Evolutionary conservation across 2,329 filamentous ascomycete species (phyloP).

Genomic region (Neopestalotiopsis clavispora): DNA sequence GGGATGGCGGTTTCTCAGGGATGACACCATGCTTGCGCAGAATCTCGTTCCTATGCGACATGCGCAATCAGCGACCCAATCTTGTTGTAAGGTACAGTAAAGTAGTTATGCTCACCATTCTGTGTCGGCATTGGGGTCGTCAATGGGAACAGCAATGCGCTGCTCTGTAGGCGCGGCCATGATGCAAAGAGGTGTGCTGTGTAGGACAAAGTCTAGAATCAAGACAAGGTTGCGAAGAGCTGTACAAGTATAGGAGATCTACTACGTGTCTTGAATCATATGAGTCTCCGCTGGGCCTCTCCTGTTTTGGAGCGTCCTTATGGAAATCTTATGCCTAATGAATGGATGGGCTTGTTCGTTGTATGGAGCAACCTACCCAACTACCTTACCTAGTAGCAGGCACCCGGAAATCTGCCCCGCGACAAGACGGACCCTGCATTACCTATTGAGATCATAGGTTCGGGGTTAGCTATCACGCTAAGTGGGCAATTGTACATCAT

Average conservation of each 20-base stretch:
- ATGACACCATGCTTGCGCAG: slow-evolving; percentile 95
- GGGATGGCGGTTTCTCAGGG: slow-evolving; percentile 95
- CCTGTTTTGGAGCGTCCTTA: not conserved
- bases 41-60: slow-evolving; percentile 84
- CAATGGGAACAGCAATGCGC: slow-evolving; percentile 80
- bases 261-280: not conserved
- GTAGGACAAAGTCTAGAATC: not conserved
- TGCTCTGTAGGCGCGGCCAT: slow-evolving; percentile 70
- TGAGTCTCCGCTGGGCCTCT: not conserved
- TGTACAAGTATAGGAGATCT: not conserved
- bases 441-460: not conserved
- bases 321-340: slow-evolving; percentile 3
- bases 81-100: too few relatives aligned
- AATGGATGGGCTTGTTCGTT: not conserved
- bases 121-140: slow-evolving; percentile 95
- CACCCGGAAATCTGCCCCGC: slow-evolving; percentile 6
- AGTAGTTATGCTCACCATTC: slow-evolving; percentile 72
- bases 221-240: not conserved
- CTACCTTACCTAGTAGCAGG: not conserved
- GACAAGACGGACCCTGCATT: slow-evolving; percentile 4
- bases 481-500: slow-evolving; percentile 3
- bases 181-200: slow-evolving; percentile 14
- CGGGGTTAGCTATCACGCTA: slow-evolving; percentile 7
- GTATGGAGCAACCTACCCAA: not conserved
- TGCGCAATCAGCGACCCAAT: not conserved